Conservation (phyloP, 306 rosid species). For the Cucurbita maxima region DNA sequence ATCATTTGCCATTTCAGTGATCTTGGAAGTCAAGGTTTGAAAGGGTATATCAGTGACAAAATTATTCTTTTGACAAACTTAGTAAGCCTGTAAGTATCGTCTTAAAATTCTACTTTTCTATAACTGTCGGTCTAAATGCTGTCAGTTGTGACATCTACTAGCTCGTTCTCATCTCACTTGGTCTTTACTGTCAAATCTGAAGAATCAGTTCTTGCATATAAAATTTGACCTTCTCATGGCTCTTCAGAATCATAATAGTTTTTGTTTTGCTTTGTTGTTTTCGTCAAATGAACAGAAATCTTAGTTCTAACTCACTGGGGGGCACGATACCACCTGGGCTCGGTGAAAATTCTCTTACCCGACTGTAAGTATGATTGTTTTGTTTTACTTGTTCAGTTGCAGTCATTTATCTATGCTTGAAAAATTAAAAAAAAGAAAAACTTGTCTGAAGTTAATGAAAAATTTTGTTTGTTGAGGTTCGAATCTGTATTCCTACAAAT, state of each 20-base stretch:
- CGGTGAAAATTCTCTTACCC: slow-evolving; percentile 45
- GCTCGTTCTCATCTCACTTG: background rate
- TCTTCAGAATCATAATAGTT: background rate
- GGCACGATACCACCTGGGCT: slow-evolving; percentile 62
- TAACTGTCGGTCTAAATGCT: background rate
- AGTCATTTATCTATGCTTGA: background rate
- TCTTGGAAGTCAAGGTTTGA: slow-evolving; percentile 91
- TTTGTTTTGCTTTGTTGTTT: background rate
- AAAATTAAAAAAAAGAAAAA: background rate
- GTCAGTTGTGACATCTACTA: background rate
- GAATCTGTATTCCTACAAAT: too few species aligned
- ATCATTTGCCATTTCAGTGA: slow-evolving; percentile 37
- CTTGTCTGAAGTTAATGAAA: too few species aligned
- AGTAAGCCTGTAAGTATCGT: slow-evolving; percentile 93
- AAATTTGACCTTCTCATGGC: background rate
- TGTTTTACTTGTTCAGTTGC: background rate
- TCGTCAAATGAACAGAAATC: slow-evolving; percentile 41
- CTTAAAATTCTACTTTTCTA: background rate
- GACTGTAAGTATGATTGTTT: slow-evolving; percentile 47
- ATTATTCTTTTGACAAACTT: slow-evolving; percentile 73
- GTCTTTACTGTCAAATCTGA: background rate
- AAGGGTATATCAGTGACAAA: slow-evolving; percentile 67
- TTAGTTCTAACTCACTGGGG: slow-evolving; percentile 60
- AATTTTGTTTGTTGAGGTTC: too few species aligned
- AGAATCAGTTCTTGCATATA: background rate